Conservation (phyloP, 2,329 filamentous ascomycete genomes). For the Paecilomyces fulvus region DNA sequence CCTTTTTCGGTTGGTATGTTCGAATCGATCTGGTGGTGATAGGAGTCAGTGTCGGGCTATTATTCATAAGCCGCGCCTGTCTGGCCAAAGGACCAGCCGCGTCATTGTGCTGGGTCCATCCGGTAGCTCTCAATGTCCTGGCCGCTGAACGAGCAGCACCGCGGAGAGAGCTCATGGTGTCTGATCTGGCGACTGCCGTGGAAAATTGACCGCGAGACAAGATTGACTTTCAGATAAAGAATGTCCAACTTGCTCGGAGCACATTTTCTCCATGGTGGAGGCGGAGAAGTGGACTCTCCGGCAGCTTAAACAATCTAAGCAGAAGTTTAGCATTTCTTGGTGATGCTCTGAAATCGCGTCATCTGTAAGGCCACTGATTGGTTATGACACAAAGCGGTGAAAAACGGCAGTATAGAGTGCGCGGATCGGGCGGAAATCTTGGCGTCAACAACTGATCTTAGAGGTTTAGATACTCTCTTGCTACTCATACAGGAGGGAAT, state of each 20-base stretch:
- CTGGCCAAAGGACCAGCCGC: not conserved
- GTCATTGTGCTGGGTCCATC: conserved; percentile 6
- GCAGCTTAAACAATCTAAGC: not conserved
- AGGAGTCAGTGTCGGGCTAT: not conserved
- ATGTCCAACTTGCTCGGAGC: not conserved
- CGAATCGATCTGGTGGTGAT: conserved; percentile 9
- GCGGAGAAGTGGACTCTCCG: conserved; percentile 1
- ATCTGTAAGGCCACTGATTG: conserved; percentile 5
- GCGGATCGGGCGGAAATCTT: not conserved
- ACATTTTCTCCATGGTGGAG: not conserved
- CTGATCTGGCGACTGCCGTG: not conserved
- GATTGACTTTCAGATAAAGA: not conserved
- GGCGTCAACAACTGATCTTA: not conserved
- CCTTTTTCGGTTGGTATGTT: conserved; percentile 7
- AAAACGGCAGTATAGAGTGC: not conserved
- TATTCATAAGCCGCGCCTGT: not conserved
- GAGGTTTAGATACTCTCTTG: not conserved
- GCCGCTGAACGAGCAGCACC: conserved; percentile 10
- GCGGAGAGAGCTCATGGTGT: conserved; percentile 11
- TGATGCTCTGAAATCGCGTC: conserved; percentile 6
- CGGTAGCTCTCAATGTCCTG: conserved; percentile 5
- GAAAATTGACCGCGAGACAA: not conserved
- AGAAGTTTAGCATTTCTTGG: not conserved
- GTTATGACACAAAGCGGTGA: not conserved
- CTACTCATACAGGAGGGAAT: not conserved